Conservation (phyloP, 83 land plant genomes). For the Isoetes engelmannii region DNA sequence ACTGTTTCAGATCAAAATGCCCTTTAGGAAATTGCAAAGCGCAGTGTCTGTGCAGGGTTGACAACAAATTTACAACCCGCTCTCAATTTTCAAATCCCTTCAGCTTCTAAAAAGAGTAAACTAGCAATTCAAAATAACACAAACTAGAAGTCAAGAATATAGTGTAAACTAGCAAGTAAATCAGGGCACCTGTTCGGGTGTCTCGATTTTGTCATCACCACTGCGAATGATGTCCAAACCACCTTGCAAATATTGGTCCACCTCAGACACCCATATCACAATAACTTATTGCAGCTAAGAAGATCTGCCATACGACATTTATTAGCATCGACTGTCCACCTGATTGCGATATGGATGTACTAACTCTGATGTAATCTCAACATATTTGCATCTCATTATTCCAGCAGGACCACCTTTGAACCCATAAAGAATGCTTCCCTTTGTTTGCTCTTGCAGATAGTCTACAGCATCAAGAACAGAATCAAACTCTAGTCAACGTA, state of each 20-base stretch:
- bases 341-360: slow-evolving; percentile 92
- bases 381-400: slow-evolving; percentile 85
- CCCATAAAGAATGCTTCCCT: slow-evolving; percentile 76
- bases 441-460: slow-evolving; percentile 67
- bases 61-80: too few relatives aligned
- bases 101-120: too few relatives aligned
- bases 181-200: slow-evolving; percentile 81
- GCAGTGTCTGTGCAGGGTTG: too few relatives aligned
- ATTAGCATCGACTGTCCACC: slow-evolving; percentile 26
- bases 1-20: slow-evolving; percentile 35
- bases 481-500: too few relatives aligned
- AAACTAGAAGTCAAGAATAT: background rate
- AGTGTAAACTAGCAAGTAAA: background rate
- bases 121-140: too few relatives aligned
- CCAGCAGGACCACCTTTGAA: slow-evolving; percentile 98
- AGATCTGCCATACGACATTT: background rate
- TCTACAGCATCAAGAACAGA: slow-evolving; percentile 31
- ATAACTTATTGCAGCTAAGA: background rate
- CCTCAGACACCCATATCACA: background rate
- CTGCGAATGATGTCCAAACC: slow-evolving; percentile 99
- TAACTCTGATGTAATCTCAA: slow-evolving; percentile 59
- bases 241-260: slow-evolving; percentile 42
- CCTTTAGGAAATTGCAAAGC: background rate
- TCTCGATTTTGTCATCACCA: slow-evolving; percentile 98
- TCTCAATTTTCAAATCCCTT: too few relatives aligned